phyloP scores from a whole-genome alignment of 768 basidiomycete species.

The Tubosaeta brunneosetosa region DNA sequence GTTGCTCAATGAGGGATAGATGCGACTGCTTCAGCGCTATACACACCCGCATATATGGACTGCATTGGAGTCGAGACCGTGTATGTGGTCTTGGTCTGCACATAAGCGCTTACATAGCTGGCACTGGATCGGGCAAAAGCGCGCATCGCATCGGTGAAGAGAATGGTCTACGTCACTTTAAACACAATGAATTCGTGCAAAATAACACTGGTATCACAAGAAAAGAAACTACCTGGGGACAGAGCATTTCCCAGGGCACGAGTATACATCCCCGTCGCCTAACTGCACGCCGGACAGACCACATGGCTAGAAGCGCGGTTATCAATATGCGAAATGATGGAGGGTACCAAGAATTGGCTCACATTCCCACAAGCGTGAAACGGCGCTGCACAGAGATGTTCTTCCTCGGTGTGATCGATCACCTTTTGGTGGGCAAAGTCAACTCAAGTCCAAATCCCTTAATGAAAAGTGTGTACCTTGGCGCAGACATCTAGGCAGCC shows the following conservation, averaged over 20 bases:
- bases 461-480: constrained; percentile 33
- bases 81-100: constrained; percentile 44
- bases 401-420: constrained; percentile 46
- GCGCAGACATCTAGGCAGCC: constrained; percentile 53
- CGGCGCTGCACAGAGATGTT: constrained; percentile 50
- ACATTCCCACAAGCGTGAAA: constrained; percentile 56
- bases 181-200: neutral
- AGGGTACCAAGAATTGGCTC: neutral
- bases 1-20: neutral
- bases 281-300: constrained; percentile 31
- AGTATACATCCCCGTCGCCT: constrained; percentile 28
- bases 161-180: constrained; percentile 42
- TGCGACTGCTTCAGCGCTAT: neutral
- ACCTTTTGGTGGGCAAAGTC: constrained; percentile 30
- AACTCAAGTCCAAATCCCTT: neutral
- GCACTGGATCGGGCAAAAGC: constrained; percentile 33
- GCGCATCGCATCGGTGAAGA: constrained; percentile 46
- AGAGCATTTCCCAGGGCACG: constrained; percentile 42
- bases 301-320: constrained; percentile 35
- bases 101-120: constrained; percentile 52
- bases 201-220: neutral
- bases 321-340: too few relatives aligned
- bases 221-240: constrained; percentile 35
- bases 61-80: constrained; percentile 37
- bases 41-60: constrained; percentile 57